Conservation (phyloP, 2,329 filamentous ascomycete genomes). For the Penicillium brevicompactum region DNA sequence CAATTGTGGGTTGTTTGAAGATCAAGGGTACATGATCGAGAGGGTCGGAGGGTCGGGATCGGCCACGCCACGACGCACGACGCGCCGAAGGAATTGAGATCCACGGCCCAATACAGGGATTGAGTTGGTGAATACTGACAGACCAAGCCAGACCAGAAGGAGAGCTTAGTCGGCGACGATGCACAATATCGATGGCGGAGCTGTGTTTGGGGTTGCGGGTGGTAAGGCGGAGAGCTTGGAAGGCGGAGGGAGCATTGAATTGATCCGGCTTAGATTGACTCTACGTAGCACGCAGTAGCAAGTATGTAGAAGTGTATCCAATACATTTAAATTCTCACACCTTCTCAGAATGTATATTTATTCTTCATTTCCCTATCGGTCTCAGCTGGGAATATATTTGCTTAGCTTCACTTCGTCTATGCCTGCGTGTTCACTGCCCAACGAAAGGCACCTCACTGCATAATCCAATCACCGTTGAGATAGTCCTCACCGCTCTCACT, state of each 20-base stretch:
- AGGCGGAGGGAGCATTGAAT: constrained; percentile 24
- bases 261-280: constrained; percentile 15
- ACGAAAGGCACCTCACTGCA: background rate
- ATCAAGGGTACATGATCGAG: constrained; percentile 38
- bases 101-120: background rate
- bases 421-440: background rate
- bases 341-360: too few species aligned
- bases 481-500: background rate
- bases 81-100: constrained; percentile 9
- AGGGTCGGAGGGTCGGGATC: constrained; percentile 18
- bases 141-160: constrained; percentile 1
- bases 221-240: constrained; percentile 32
- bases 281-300: background rate
- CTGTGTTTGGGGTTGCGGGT: constrained; percentile 30
- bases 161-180: constrained; percentile 9
- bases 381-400: too few species aligned
- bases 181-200: constrained; percentile 16
- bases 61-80: constrained; percentile 15
- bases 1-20: constrained; percentile 25
- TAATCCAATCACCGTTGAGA: background rate
- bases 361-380: too few species aligned
- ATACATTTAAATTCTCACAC: too few species aligned
- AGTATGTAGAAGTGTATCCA: too few species aligned
- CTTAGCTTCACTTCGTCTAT: too few species aligned
- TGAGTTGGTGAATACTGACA: background rate